A percentile compares a stretch with the other conserved stretches of the same genome.
These are phyloP conservation scores for Colletotrichum sp. DNA, from an alignment of 2,329 filamentous ascomycete genomes.

Conservation along the genomic window DNA sequence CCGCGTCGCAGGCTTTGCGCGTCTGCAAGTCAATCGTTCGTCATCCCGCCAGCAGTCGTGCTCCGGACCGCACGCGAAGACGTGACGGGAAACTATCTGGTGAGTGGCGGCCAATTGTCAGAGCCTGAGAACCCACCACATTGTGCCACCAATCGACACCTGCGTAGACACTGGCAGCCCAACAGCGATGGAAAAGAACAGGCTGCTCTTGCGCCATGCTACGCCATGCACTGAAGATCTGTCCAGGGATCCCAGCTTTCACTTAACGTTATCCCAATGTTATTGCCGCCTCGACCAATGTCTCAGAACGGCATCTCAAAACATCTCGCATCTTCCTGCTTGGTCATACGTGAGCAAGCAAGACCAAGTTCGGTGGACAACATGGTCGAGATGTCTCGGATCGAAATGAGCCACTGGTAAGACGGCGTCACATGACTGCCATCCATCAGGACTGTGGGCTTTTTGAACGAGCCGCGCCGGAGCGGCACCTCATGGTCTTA, in stretches of 20 bases:
- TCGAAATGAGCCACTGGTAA: not conserved
- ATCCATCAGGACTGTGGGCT: not conserved
- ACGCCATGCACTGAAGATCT: constrained; percentile 1
- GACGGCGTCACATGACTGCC: not conserved
- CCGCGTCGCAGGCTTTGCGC: not conserved
- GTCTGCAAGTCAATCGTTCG: not conserved
- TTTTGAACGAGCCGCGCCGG: not conserved
- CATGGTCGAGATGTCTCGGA: constrained; percentile 2
- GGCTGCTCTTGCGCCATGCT: not conserved
- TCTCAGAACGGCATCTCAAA: not conserved
- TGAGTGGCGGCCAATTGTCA: not conserved
- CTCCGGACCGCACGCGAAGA: not conserved
- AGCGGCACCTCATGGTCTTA: not conserved
- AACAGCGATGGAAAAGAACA: not conserved
- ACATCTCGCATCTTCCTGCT: not conserved
- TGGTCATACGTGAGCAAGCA: not conserved
- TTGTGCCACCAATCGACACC: not conserved
- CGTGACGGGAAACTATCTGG: not conserved
- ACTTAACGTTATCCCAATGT: not conserved
- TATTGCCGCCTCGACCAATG: not conserved
- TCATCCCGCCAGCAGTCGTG: not conserved
- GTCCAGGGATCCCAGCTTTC: constrained; percentile 1
- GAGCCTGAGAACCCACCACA: not conserved
- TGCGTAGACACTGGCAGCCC: not conserved
- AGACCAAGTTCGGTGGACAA: not conserved